A percentile compares a stretch with the other conserved stretches of the same genome.
Evolutionary conservation across 2,329 filamentous ascomycete genomes (phyloP).

Genomic region (Colletotrichum salicis): DNA sequence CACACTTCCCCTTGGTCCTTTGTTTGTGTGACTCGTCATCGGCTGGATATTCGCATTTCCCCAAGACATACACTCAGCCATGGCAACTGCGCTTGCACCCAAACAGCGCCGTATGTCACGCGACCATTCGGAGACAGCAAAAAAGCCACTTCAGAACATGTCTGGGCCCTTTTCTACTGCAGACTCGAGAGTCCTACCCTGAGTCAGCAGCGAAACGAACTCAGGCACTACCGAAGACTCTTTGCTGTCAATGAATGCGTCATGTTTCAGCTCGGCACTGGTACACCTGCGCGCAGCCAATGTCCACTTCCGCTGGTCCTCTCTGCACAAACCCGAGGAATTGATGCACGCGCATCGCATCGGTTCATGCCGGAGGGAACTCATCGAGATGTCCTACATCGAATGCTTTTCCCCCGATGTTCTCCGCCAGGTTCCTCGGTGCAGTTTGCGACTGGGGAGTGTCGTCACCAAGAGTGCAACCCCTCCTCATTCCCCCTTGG

Average conservation of each 20-base stretch:
- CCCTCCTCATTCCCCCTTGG: not conserved
- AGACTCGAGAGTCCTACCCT: not conserved
- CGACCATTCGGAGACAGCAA: not conserved
- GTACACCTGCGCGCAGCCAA: not conserved
- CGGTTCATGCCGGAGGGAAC: slow-evolving; percentile 1
- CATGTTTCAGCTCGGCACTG: slow-evolving; percentile 30
- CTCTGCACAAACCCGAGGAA: not conserved
- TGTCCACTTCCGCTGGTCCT: not conserved
- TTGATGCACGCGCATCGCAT: not conserved
- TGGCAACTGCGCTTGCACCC: not conserved
- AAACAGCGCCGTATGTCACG: slow-evolving; percentile 8
- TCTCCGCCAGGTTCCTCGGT: not conserved
- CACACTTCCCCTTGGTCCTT: slow-evolving; percentile 26
- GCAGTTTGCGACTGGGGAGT: not conserved
- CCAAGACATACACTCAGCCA: not conserved
- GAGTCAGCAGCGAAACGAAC: not conserved
- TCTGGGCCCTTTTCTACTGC: not conserved
- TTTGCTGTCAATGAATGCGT: slow-evolving; percentile 12
- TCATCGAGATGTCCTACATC: slow-evolving; percentile 24
- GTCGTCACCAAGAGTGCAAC: slow-evolving; percentile 27
- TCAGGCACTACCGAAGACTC: not conserved
- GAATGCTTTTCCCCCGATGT: not conserved
- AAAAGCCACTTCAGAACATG: not conserved
- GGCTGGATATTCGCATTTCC: not conserved
- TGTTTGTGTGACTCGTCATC: slow-evolving; percentile 15